Base-by-base conservation (phyloP, 108 stramenopile genomes). In the Halocafeteria seosinensis region DNA sequence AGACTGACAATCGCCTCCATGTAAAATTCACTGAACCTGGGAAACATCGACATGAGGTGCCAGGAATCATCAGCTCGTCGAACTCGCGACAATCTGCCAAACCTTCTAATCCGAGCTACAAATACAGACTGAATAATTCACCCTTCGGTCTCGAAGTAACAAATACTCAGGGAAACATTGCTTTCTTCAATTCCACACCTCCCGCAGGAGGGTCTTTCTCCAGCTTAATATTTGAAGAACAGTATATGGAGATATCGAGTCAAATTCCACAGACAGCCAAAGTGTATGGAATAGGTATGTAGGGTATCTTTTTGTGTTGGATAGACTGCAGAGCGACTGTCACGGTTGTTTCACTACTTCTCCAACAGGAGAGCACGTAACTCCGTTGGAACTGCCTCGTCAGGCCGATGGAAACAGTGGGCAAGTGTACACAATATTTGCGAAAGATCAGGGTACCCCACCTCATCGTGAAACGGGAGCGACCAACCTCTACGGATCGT, bases 401-500 rank as follows among this genome's bases (percentile, higher is more conserved):
- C 6, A 57, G 33, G 3, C 8, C 42, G 1, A 13, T 37, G 2
- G 6, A 31, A 25, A 53, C 42, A 25, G 34, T 23, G 28, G 51
- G 1, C 38, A 61, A 32, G 29, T 58, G 6, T 69, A 63, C 68
- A 72, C 71, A 24, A 59, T 72, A 26, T 62, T 52, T 61, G 62
- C 66, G 3, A 6, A 61, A 5, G 71, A 72, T 32, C 37, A n/a
- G 32, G 67, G 38, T 33, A 50, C 71, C 12, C 50, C 67, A 17
- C 61, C 25, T 5, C 37, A 62, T 30, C 1, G 4, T 47, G n/a
- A 62, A 17, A 25, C 4, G 3, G 65, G 65, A 52, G 31, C 62
- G 50, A 57, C 55, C n/a, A 68, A 67, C 62, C 66, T 72, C 5
- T 72, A 72, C 58, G 71, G 57, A 28, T 21, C 32, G 8, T 61